Conservation (phyloP, 371 early-diverging fungal species). For the Massospora cicadina region DNA sequence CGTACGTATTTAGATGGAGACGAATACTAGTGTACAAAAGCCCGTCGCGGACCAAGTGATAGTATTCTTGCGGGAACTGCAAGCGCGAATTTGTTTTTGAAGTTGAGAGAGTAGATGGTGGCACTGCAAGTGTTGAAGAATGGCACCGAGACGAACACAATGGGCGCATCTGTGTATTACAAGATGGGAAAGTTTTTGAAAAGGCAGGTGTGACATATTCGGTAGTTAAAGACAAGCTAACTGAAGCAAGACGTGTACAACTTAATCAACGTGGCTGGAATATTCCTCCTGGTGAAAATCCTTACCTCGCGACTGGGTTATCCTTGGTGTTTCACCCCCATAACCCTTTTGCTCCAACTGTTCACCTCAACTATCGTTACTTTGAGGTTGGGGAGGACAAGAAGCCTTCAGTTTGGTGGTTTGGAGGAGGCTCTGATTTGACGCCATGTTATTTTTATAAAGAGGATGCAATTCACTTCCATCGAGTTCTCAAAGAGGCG, state of each 20-base stretch:
- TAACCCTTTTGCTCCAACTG: conserved; percentile 90
- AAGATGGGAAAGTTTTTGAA: conserved; percentile 78
- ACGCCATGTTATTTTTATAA: conserved; percentile 62
- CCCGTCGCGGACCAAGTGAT: not conserved
- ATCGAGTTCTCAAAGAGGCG: conserved; percentile 49
- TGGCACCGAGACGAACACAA: conserved; percentile 2
- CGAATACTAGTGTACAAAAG: not conserved
- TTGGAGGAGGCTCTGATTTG: conserved; percentile 73
- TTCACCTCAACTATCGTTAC: conserved; percentile 92
- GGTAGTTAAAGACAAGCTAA: conserved; percentile 53
- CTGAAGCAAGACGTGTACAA: conserved; percentile 50
- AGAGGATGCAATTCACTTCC: conserved; percentile 68
- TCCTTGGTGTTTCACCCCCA: conserved; percentile 85
- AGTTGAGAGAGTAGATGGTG: not conserved
- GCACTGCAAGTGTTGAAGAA: not conserved
- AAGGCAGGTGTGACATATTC: conserved; percentile 88
- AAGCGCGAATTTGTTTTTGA: not conserved
- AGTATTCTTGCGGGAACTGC: not conserved
- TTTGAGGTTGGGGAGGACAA: conserved; percentile 59
- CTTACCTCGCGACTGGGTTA: conserved; percentile 69
- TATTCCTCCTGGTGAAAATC: conserved; percentile 31
- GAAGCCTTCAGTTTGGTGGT: conserved; percentile 52
- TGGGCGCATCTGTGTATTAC: conserved; percentile 45
- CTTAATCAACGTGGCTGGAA: conserved; percentile 52
- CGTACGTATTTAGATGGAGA: not conserved